Percentiles rank a stretch among this genome's conserved stretches.
Conservation (phyloP, 2,329 filamentous ascomycete genomes). For the Aspergillus unguis region DNA sequence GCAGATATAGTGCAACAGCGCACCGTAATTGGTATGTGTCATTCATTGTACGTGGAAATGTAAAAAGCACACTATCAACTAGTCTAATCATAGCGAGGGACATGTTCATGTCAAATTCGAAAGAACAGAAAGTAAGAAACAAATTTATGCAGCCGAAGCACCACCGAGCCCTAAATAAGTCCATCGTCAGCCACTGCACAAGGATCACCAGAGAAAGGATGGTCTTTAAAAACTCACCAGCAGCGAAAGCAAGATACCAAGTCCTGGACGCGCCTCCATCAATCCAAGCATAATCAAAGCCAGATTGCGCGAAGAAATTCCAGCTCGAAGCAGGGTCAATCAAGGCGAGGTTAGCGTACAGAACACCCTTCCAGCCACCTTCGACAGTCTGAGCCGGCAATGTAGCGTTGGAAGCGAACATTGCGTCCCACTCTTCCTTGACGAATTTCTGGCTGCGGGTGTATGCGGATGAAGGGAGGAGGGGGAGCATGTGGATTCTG, state of each 20-base stretch:
- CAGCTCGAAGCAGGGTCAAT: conserved; percentile 68
- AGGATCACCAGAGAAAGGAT: not conserved
- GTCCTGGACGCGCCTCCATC: conserved; percentile 78
- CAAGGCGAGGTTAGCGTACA: conserved; percentile 78
- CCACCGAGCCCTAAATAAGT: not conserved
- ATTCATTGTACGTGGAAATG: too few species aligned
- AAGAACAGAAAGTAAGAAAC: too few species aligned
- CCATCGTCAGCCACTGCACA: not conserved
- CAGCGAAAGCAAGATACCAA: conserved; percentile 79
- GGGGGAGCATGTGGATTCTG: conserved; percentile 80
- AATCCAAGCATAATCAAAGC: conserved; percentile 64
- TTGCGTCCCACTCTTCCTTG: conserved; percentile 74
- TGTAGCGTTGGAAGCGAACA: conserved; percentile 67
- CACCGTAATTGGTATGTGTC: too few species aligned
- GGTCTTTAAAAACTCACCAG: conserved; percentile 51
- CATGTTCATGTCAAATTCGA: too few species aligned
- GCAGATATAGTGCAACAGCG: too few species aligned
- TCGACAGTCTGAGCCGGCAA: conserved; percentile 54
- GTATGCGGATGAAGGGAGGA: conserved; percentile 65
- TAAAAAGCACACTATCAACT: too few species aligned
- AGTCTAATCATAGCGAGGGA: too few species aligned
- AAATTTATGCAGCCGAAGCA: not conserved
- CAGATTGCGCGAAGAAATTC: conserved; percentile 66
- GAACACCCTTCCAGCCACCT: conserved; percentile 80
- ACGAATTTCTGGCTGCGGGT: conserved; percentile 69